phyloP scores from a whole-genome alignment of 2,329 filamentous ascomycete species.

The Colletotrichum kahawae region DNA sequence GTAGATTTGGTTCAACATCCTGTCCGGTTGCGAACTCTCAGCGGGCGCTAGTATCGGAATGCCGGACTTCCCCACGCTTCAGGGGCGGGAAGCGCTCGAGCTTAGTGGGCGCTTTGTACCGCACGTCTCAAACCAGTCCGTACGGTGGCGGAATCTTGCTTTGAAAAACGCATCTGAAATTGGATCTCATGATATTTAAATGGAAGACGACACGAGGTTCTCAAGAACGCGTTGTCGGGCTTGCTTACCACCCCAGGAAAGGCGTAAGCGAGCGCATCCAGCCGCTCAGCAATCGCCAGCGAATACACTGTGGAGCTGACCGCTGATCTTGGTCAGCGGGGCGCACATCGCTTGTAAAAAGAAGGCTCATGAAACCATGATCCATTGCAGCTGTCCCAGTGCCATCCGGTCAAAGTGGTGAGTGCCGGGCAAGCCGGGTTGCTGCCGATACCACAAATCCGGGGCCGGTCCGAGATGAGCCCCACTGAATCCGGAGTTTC shows the following conservation, averaged over 20 bases:
- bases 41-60: not conserved
- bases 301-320: not conserved
- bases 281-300: not conserved
- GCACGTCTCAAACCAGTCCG: not conserved
- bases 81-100: not conserved
- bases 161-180: not conserved
- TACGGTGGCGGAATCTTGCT: not conserved
- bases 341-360: not conserved
- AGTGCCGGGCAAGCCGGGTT: not conserved
- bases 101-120: not conserved
- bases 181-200: not conserved
- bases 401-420: not conserved
- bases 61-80: constrained; percentile 18
- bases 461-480: not conserved
- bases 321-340: not conserved
- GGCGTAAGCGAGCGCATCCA: not conserved
- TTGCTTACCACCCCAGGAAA: not conserved
- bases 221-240: not conserved
- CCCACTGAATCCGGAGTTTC: not conserved
- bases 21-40: not conserved
- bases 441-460: too few species aligned
- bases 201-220: not conserved
- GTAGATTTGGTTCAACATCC: not conserved
- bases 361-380: not conserved
- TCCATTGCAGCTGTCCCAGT: accelerated